phyloP scores from a whole-genome alignment of 2,329 filamentous ascomycete genomes.

The Knufia fluminis region DNA sequence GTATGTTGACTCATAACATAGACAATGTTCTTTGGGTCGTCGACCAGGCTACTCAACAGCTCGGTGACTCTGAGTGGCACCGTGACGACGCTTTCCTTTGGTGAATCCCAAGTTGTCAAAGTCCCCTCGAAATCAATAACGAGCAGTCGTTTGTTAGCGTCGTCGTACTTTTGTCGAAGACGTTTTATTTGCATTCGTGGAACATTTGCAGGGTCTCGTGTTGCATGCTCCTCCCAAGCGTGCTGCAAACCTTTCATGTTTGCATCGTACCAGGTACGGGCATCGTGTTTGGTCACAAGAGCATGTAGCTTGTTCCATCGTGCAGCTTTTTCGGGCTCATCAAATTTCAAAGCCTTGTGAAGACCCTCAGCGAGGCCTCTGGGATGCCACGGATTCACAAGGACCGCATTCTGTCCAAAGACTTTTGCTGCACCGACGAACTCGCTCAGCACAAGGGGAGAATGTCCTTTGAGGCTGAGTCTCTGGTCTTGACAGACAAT shows the following conservation, averaged over 20 bases:
- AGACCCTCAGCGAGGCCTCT: slow-evolving; percentile 79
- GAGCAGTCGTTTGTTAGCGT: slow-evolving; percentile 63
- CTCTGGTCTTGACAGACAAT: slow-evolving; percentile 85
- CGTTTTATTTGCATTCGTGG: slow-evolving; percentile 66
- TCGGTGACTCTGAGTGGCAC: slow-evolving; percentile 80
- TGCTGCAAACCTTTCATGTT: slow-evolving; percentile 62
- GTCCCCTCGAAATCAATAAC: slow-evolving; percentile 93
- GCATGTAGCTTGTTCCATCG: slow-evolving; percentile 67
- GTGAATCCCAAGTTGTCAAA: slow-evolving; percentile 75
- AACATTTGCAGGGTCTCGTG: slow-evolving; percentile 74
- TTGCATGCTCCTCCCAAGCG: slow-evolving; percentile 75
- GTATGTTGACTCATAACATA: slow-evolving; percentile 90
- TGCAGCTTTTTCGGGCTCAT: slow-evolving; percentile 58
- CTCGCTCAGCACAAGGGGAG: slow-evolving; percentile 84
- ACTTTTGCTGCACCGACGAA: slow-evolving; percentile 88
- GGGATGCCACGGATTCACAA: slow-evolving; percentile 95
- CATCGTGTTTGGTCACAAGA: slow-evolving; percentile 71
- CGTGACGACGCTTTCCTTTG: slow-evolving; percentile 73
- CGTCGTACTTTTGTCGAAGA: slow-evolving; percentile 57
- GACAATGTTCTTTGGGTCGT: slow-evolving; percentile 72
- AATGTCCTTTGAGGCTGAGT: slow-evolving; percentile 64
- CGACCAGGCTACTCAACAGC: slow-evolving; percentile 68
- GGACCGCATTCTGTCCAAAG: slow-evolving; percentile 70
- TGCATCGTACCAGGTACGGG: slow-evolving; percentile 73
- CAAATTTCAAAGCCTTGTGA: slow-evolving; percentile 72